These are phyloP conservation scores for Zygotorulaspora danielsina DNA, from an alignment of 805 yeast genomes.

Conservation along the genomic window DNA sequence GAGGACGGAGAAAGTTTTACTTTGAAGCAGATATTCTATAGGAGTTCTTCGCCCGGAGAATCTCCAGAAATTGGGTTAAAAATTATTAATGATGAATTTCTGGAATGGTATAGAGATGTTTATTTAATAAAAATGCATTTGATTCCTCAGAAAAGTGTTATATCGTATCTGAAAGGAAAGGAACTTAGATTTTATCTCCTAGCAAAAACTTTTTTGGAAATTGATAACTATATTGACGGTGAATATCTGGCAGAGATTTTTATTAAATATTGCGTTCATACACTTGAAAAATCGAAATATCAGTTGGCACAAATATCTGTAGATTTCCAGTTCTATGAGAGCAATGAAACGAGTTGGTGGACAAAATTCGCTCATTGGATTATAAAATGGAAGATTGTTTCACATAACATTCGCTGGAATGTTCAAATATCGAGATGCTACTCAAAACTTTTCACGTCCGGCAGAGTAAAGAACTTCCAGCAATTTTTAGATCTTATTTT, in stretches of 20 bases:
- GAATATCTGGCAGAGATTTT: slow-evolving; percentile 38
- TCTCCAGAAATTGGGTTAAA: slow-evolving; percentile 28
- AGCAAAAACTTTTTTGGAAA: slow-evolving; percentile 36
- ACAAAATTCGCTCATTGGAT: slow-evolving; percentile 36
- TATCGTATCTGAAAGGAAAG: slow-evolving; percentile 18
- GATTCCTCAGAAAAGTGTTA: slow-evolving; percentile 15
- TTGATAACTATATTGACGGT: slow-evolving; percentile 38
- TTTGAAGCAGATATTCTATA: slow-evolving; percentile 24
- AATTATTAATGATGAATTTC: slow-evolving; percentile 31
- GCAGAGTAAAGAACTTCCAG: slow-evolving; percentile 31
- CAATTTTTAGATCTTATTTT: slow-evolving; percentile 35
- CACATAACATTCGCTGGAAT: slow-evolving; percentile 41
- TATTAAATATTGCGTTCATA: slow-evolving; percentile 31
- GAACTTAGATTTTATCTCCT: slow-evolving; percentile 30
- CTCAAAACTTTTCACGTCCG: slow-evolving; percentile 20
- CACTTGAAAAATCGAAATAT: slow-evolving; percentile 39
- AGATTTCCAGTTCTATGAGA: slow-evolving; percentile 28
- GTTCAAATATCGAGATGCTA: slow-evolving; percentile 36
- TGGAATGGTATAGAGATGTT: slow-evolving; percentile 24
- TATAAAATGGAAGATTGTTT: slow-evolving; percentile 36
- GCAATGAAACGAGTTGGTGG: slow-evolving; percentile 32
- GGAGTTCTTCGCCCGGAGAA: slow-evolving; percentile 16
- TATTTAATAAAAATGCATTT: slow-evolving; percentile 29
- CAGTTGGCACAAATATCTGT: slow-evolving; percentile 39
- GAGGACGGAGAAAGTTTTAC: slow-evolving; percentile 22